Evolutionary conservation across 2,329 filamentous ascomycete species (phyloP).

Genomic region (Fusarium longipes): DNA sequence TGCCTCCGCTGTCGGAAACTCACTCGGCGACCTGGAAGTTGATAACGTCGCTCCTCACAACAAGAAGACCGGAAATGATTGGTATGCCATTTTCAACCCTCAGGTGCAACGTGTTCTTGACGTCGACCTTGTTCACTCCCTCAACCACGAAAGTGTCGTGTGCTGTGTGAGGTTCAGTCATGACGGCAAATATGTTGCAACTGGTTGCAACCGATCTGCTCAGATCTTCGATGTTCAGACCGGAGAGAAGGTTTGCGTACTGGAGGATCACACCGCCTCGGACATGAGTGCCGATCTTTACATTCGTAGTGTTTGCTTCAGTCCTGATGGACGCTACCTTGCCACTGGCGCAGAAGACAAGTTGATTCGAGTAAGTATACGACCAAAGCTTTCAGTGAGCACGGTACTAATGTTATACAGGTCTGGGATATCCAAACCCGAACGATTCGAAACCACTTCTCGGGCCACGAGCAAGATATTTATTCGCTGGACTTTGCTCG

Average conservation of each 20-base stretch:
- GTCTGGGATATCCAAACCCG: conserved; percentile 93
- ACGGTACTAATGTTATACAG: conserved; percentile 58
- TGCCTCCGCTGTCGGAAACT: conserved; percentile 65
- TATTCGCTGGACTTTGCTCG: conserved; percentile 96
- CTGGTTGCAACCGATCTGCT: conserved; percentile 98
- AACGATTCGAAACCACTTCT: conserved; percentile 90
- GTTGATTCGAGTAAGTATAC: conserved; percentile 81
- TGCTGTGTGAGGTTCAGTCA: conserved; percentile 98
- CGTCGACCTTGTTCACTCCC: conserved; percentile 92
- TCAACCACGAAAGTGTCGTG: conserved; percentile 94
- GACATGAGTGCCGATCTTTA: conserved; percentile 93
- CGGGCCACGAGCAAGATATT: conserved; percentile 98
- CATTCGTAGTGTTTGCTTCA: conserved; percentile 98
- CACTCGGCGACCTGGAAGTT: conserved; percentile 86
- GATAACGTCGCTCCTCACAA: conserved; percentile 86
- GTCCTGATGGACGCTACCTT: conserved; percentile 91
- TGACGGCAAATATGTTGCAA: conserved; percentile 95
- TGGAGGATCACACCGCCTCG: conserved; percentile 84
- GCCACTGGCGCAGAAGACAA: conserved; percentile 98
- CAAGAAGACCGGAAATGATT: conserved; percentile 90
- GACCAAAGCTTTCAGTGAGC: neutral
- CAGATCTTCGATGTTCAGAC: conserved; percentile 95
- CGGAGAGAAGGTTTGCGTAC: conserved; percentile 86
- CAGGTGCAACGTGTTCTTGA: conserved; percentile 89
- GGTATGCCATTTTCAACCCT: conserved; percentile 98